Evolutionary conservation across 768 basidiomycete genomes (phyloP), one percentile per base, ranked within the genome.

Genomic region (Vararia minispora): DNA sequence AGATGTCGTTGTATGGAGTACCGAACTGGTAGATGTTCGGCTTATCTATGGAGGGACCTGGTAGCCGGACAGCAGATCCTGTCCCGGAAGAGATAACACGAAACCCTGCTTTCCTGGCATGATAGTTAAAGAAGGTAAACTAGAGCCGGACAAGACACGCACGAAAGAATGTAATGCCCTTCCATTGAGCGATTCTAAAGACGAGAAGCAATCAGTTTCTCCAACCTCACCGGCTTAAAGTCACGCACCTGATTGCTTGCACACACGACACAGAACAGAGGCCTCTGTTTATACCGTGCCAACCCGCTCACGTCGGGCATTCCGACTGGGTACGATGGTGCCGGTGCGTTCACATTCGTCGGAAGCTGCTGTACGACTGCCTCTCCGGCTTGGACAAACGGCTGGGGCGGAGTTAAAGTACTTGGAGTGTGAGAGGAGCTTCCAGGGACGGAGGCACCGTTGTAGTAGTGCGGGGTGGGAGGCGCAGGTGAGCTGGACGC

Each of bases 21-120:
- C 95, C 95, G 56, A 99, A 99, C 0, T 79, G 60, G 56, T 97
- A 98, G 33, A 97, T 90, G 56, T 98, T 98, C 13, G 95, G 95
- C 54, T 88, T 91, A 64, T 99, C 92, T 63, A 94, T 85, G 20
- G 92, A 85, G 24, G 94, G 81, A 0, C 95, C 95, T 24, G 95
- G 95, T 24, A 99, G 63, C 39, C 95, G 85, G 33, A 99, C 95
- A 16, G 91, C 90, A 4, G 94, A 97, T 23, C 95, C 95, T 35
- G 95, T 98, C 7, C 95, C 95, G 24, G 77, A 91, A 4, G 94
- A 97, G 38, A 88, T 81, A 33, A 99, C 95, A 25, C 77, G 77
- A 55, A 80, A 84, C 3, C 90, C 86, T 36, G 88, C 91, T 63
- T 91, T 86, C 35, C 92, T 95, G 59, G 8, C 14, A n/a, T n/a